A percentile compares a stretch with the other conserved stretches of the same genome.
Evolutionary conservation across 768 basidiomycete genomes (phyloP).

Genomic region (Suillus brevipes): DNA sequence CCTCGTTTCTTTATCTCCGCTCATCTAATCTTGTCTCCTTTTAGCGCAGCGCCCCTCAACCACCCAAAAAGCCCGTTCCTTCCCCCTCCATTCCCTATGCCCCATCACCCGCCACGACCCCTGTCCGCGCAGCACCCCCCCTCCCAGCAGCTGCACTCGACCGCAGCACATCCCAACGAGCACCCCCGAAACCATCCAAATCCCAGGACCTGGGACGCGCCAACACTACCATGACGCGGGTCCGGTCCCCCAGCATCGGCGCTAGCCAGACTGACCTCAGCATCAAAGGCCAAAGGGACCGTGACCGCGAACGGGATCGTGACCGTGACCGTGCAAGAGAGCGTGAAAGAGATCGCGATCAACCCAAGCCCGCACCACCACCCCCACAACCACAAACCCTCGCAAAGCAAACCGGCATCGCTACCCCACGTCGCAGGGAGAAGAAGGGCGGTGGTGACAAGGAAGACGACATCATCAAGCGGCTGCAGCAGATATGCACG

Average conservation of each 20-base stretch:
- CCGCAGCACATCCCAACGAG: constrained; percentile 84
- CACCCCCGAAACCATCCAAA: constrained; percentile 55
- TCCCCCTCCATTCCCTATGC: constrained; percentile 32
- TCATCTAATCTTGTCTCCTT: constrained; percentile 13
- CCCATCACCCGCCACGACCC: constrained; percentile 45
- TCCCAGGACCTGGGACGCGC: constrained; percentile 52
- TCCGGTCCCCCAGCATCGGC: constrained; percentile 47
- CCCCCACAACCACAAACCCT: constrained; percentile 36
- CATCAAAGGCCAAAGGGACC: constrained; percentile 40
- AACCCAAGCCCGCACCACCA: constrained; percentile 61
- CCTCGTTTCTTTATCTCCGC: neutral
- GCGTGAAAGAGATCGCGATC: constrained; percentile 33
- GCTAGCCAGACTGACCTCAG: constrained; percentile 51
- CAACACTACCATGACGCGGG: constrained; percentile 49
- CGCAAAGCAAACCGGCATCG: constrained; percentile 67
- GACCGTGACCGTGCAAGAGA: constrained; percentile 35
- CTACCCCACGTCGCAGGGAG: constrained; percentile 83
- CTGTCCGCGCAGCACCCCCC: constrained; percentile 75
- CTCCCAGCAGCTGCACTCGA: constrained; percentile 73
- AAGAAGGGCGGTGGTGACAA: constrained; percentile 60
- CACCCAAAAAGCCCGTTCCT: constrained; percentile 41
- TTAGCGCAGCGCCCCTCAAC: constrained; percentile 41
- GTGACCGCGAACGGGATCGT: constrained; percentile 19
- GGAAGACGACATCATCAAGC: constrained; percentile 88
- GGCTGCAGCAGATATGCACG: constrained; percentile 92